A percentile compares a stretch with the other conserved stretches of the same genome.
These are phyloP conservation scores for Fraxinus sp. DNA, from an alignment of 305 asterid genomes.

Conservation along the genomic window DNA sequence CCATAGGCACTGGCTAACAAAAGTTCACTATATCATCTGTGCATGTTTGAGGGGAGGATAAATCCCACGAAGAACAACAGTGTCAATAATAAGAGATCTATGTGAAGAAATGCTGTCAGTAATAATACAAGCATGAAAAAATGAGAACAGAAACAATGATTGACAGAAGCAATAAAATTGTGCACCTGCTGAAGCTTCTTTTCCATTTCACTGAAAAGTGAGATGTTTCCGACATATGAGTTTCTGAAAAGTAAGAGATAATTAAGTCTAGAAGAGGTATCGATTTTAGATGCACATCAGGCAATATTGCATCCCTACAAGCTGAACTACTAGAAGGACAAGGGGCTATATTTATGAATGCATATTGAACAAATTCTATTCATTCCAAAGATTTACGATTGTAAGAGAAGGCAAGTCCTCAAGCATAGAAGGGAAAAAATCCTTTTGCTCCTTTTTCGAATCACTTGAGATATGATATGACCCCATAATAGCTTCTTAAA, in stretches of 20 bases:
- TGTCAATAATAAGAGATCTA: conserved; percentile 11
- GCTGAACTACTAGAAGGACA: not conserved
- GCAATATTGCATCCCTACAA: conserved; percentile 10
- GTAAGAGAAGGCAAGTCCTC: not conserved
- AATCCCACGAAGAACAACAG: not conserved
- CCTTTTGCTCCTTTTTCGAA: conserved; percentile 5
- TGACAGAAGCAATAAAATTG: conserved; percentile 20
- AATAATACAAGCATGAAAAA: conserved; percentile 16
- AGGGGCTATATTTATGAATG: not conserved
- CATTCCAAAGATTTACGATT: not conserved
- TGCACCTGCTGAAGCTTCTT: conserved; percentile 79
- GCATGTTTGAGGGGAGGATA: not conserved
- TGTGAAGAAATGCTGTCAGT: conserved; percentile 13
- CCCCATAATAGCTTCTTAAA: not conserved
- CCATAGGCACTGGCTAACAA: conserved; percentile 3
- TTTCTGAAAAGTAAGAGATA: conserved; percentile 49
- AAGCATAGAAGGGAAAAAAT: not conserved
- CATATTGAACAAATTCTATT: conserved; percentile 3
- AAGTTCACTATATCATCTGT: not conserved
- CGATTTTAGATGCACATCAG: conserved; percentile 21
- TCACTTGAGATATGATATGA: not conserved
- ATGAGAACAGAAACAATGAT: conserved; percentile 2
- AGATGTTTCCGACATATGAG: conserved; percentile 71
- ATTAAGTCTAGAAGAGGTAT: conserved; percentile 19
- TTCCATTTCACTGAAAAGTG: conserved; percentile 71